phyloP scores from a whole-genome alignment of 148 eudicot species.

The Amaranthus hypochondriacus region DNA sequence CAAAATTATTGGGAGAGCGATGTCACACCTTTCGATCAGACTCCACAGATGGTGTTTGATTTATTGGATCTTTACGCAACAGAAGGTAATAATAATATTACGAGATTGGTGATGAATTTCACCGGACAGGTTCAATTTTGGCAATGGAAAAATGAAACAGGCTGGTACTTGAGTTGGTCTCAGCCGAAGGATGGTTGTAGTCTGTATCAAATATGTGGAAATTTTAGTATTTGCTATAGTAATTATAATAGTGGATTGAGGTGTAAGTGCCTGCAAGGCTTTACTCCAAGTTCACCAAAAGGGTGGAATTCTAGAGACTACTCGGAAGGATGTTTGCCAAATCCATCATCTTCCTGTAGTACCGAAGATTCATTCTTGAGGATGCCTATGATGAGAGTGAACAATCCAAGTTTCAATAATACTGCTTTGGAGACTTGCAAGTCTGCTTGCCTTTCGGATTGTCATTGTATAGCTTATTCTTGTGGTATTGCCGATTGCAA shows the following conservation, averaged over 20 bases:
- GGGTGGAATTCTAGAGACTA: neutral
- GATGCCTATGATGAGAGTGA: neutral
- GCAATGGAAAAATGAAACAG: neutral
- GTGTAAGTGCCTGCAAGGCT: slow-evolving; percentile 24
- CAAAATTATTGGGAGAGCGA: slow-evolving; percentile 18
- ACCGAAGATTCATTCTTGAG: neutral
- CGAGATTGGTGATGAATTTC: slow-evolving; percentile 19
- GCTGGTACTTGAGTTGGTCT: slow-evolving; percentile 14
- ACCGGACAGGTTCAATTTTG: slow-evolving; percentile 33
- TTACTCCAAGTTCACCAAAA: neutral
- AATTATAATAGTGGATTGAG: neutral
- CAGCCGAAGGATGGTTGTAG: slow-evolving; percentile 19
- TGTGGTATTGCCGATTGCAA: neutral
- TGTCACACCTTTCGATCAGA: neutral
- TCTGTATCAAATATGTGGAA: neutral
- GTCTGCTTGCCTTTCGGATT: neutral
- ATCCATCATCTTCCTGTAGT: neutral
- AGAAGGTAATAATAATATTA: neutral
- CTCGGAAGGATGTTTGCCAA: neutral
- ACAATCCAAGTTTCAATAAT: neutral
- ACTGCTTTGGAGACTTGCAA: neutral
- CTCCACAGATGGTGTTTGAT: neutral
- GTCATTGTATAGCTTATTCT: slow-evolving; percentile 19
- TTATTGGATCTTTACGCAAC: neutral
- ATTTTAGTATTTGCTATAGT: neutral